Evolutionary conservation across 2,329 filamentous ascomycete species (phyloP).

Genomic region (Clarireedia paspali): DNA sequence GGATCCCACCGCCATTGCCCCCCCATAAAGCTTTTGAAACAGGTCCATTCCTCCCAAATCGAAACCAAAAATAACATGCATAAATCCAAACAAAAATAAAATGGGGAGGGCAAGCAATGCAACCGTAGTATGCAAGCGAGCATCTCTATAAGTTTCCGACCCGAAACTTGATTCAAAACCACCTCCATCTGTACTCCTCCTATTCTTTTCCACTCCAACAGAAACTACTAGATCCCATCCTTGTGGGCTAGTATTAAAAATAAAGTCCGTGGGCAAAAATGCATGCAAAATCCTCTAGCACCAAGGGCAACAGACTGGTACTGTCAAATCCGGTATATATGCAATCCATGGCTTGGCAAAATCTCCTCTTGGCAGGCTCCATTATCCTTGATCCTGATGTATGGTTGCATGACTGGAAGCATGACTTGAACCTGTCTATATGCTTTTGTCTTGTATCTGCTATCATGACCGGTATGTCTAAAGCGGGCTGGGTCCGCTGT

Average conservation of each 20-base stretch:
- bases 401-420: constrained; percentile 9
- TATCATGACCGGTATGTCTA: neutral
- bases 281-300: neutral
- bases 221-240: neutral
- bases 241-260: neutral
- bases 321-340: neutral
- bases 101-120: neutral
- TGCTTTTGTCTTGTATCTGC: neutral
- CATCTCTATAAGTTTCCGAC: neutral
- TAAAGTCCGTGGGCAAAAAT: neutral
- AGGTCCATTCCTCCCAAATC: neutral
- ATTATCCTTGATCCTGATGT: neutral
- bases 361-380: neutral
- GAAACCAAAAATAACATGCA: neutral
- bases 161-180: neutral
- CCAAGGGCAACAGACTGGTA: neutral
- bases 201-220: neutral
- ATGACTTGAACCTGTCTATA: constrained; percentile 8
- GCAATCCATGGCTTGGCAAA: neutral
- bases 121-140: neutral
- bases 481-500: constrained; percentile 8
- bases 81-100: neutral
- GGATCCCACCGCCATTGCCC: neutral
- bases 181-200: neutral
- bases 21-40: neutral